Evolutionary conservation across 1,284 basidiomycete species (phyloP).

Genomic region (Uromyces viciae-fabae): DNA sequence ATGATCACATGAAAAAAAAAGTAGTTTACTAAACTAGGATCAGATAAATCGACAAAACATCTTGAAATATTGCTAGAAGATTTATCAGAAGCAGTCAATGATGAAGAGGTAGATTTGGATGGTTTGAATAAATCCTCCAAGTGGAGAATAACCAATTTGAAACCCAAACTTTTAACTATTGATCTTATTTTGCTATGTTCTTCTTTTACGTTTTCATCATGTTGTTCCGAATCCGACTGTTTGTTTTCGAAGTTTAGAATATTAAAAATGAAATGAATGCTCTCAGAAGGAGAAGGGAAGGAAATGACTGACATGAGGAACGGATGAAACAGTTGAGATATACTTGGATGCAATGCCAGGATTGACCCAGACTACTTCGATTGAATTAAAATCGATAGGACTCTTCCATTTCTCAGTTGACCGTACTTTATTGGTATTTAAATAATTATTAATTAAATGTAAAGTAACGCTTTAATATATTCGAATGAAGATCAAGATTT

Average conservation of each 20-base stretch:
- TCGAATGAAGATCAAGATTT: neutral
- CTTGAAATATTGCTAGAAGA: neutral
- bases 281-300: neutral
- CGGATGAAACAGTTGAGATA: neutral
- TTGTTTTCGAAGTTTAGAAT: neutral
- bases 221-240: neutral
- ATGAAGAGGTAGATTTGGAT: neutral
- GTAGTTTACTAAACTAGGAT: constrained; percentile 38
- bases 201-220: neutral
- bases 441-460: constrained; percentile 19
- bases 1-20: neutral
- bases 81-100: neutral
- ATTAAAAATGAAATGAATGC: too few relatives aligned
- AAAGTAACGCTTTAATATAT: neutral
- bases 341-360: constrained; percentile 6
- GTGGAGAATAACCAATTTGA: constrained; percentile 8
- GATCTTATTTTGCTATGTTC: neutral
- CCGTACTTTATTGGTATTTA: constrained; percentile 20
- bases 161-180: constrained; percentile 21
- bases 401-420: constrained; percentile 36
- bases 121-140: constrained; percentile 18
- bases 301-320: neutral
- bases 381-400: constrained; percentile 22
- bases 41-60: constrained; percentile 20
- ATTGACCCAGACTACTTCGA: constrained; percentile 29